Evolutionary conservation across 1,284 basidiomycete genomes (phyloP), one percentile per base, ranked within the genome.

Genomic region (Moniliophthora roreri): DNA sequence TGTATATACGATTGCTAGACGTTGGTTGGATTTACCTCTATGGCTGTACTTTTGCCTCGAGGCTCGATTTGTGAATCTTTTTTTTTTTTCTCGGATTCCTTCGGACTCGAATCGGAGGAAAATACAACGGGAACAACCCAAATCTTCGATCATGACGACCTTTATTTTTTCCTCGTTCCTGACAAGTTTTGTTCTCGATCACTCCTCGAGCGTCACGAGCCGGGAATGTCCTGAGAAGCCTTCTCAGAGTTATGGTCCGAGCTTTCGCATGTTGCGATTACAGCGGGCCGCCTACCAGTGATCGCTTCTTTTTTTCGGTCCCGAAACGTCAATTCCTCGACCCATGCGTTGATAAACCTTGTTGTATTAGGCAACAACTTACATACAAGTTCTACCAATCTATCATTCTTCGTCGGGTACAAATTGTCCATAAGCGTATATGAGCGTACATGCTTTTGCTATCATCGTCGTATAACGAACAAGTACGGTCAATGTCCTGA

Each of bases 301-400:
- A 45, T 16, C 26, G 52, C 38, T 53, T 56, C 55, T 47, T 47
- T 50, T 2, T 34, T 45, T 51, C 55, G 55, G 55, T 28, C 28
- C 55, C 55, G 55, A 50, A 52, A 26, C 46, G 23, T 44, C 24
- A 39, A 16, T 39, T 32, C 23, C 28, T 44, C 44, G 20, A 16
- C 34, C 28, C 60, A 60, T 51, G 60, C 48, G 58, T 46, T 59
- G 50, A 54, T 55, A 50, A 61, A 61, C 60, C 51, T 57, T 59
- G 35, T 41, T 56, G 34, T 42, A 20, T 39, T 40, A 34, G 36
- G 11, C 40, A 38, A n/a, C n/a, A 28, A 28, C 37, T 36, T 15
- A 26, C 18, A 47, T 35, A 48, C 23, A 23, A 37, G 23, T 13
- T 11, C 21, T 28, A 10, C n/a, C 28, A 28, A 46, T 32, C n/a